Evolutionary conservation across 1,139 yeast species (phyloP).

Genomic region (Wickerhamiella infanticola): DNA sequence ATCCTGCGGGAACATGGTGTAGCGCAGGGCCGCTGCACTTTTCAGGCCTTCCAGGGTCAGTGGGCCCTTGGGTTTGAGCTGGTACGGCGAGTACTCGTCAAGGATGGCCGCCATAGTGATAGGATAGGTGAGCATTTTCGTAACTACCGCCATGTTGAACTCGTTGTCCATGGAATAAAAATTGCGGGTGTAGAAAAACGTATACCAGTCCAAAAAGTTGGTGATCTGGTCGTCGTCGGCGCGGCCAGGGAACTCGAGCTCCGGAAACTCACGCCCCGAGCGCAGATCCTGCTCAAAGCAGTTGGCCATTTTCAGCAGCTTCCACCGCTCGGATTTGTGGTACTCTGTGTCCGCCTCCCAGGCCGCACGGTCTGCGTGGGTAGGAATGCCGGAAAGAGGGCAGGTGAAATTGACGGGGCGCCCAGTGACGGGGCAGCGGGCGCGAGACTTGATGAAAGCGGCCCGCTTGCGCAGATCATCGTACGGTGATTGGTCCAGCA

Average conservation of each 20-base stretch:
- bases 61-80: slow-evolving; percentile 70
- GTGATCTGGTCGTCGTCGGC: slow-evolving; percentile 67
- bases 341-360: slow-evolving; percentile 72
- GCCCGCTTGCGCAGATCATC: slow-evolving; percentile 84
- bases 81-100: slow-evolving; percentile 77
- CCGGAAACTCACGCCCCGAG: slow-evolving; percentile 87
- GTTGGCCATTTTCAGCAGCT: slow-evolving; percentile 69
- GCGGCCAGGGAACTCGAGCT: slow-evolving; percentile 76
- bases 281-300: slow-evolving; percentile 89
- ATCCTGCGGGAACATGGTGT: slow-evolving; percentile 69
- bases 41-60: slow-evolving; percentile 82
- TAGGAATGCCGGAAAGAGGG: slow-evolving; percentile 90
- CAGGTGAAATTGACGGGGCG: slow-evolving; percentile 73
- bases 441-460: slow-evolving; percentile 73
- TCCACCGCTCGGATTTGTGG: slow-evolving; percentile 51
- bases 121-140: slow-evolving; percentile 88
- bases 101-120: slow-evolving; percentile 71
- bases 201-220: slow-evolving; percentile 79
- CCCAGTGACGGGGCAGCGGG: slow-evolving; percentile 81
- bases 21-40: slow-evolving; percentile 79
- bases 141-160: slow-evolving; percentile 86
- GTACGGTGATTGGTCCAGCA: slow-evolving; percentile 87
- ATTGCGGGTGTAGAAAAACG: slow-evolving; percentile 82
- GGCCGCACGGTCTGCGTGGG: slow-evolving; percentile 81
- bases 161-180: slow-evolving; percentile 95